Percentiles rank a stretch among this genome's conserved stretches.
Evolutionary conservation across 108 stramenopile genomes (phyloP).

Genomic region (Skeletonema marinoi): DNA sequence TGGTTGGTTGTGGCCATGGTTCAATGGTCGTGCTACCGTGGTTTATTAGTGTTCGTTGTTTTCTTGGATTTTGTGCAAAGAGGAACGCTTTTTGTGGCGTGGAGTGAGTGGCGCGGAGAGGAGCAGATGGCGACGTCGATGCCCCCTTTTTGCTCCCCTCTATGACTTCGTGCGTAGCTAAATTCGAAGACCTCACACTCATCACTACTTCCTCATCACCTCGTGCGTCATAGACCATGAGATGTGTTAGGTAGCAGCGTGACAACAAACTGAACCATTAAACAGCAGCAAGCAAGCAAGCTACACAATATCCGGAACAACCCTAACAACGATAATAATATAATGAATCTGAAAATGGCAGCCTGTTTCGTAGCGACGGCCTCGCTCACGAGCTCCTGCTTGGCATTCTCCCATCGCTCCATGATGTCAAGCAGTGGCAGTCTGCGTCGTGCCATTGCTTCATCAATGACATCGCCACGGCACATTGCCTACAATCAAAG

Average conservation of each 20-base stretch:
- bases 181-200: too few species aligned
- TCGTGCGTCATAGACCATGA: neutral
- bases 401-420: slow-evolving; percentile 9
- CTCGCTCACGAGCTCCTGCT: slow-evolving; percentile 1
- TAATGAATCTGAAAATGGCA: slow-evolving; percentile 41
- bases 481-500: neutral
- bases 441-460: neutral
- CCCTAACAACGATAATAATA: neutral
- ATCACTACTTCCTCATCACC: neutral
- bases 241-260: neutral
- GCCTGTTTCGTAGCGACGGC: slow-evolving; percentile 7
- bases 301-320: neutral
- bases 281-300: neutral
- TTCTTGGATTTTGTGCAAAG: too few species aligned
- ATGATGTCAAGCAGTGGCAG: neutral
- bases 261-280: neutral
- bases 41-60: neutral
- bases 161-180: too few species aligned
- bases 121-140: too few species aligned
- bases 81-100: too few species aligned
- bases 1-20: neutral
- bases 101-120: too few species aligned
- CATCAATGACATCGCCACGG: neutral
- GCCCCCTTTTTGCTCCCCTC: too few species aligned
- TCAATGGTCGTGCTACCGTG: neutral